phyloP scores from a whole-genome alignment of 192 early-diverging fungal genomes.

The Jimgerdemannia flammicorona region DNA sequence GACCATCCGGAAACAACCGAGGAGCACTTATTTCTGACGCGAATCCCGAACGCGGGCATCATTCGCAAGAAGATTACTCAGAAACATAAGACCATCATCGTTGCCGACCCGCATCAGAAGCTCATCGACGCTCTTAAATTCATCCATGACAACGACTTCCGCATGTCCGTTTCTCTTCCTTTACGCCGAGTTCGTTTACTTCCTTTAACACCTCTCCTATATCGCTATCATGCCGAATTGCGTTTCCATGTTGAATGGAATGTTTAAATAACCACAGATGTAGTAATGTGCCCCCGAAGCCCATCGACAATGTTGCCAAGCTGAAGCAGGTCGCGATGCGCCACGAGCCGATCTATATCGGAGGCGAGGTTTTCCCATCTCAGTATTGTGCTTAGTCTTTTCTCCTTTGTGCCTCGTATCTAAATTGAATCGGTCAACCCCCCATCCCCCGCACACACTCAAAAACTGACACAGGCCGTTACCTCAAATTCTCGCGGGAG shows the following conservation, averaged over 20 bases:
- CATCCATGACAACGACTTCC: no score
- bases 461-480: slow-evolving; percentile 39
- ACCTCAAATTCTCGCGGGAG: slow-evolving; percentile 66
- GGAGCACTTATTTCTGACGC: slow-evolving; percentile 62
- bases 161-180: no score
- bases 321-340: slow-evolving; percentile 35
- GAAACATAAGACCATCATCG: slow-evolving; percentile 12
- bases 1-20: slow-evolving; percentile 48
- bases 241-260: no score
- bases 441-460: not conserved
- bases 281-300: slow-evolving; percentile 26
- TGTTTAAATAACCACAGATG: not conserved
- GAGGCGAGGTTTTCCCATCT: slow-evolving; percentile 27
- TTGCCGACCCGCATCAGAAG: slow-evolving; percentile 3
- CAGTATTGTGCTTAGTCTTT: no score
- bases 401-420: not conserved
- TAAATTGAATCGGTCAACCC: not conserved
- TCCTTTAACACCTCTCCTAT: no score
- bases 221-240: no score
- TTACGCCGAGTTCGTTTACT: no score
- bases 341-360: slow-evolving; percentile 57
- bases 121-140: no score
- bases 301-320: slow-evolving; percentile 18
- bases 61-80: slow-evolving; percentile 44
- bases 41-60: slow-evolving; percentile 49